Percentiles rank a stretch among this genome's conserved stretches.
These are phyloP conservation scores for Allomyces javanicus DNA, from an alignment of 192 early-diverging fungal genomes.

Conservation along the genomic window DNA sequence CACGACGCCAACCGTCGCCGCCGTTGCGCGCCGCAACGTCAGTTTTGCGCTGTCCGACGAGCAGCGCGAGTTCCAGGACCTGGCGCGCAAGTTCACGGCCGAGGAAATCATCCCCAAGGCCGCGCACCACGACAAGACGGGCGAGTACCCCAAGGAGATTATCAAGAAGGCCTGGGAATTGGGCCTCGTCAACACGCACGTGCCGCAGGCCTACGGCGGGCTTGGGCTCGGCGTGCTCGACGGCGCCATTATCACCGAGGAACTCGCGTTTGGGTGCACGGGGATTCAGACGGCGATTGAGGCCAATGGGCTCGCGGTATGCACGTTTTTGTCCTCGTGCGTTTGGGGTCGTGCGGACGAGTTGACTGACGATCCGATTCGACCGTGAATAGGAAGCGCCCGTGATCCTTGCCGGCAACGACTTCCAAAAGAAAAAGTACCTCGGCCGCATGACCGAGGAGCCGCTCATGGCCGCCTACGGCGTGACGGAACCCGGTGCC, in stretches of 20 bases:
- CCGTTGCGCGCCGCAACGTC: constrained; percentile 7
- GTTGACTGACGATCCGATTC: not conserved
- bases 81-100: constrained; percentile 69
- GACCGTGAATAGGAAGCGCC: constrained; percentile 42
- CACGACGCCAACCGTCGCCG: not conserved
- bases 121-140: constrained; percentile 80
- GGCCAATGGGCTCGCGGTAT: constrained; percentile 67
- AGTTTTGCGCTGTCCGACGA: constrained; percentile 62
- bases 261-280: constrained; percentile 79
- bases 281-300: constrained; percentile 95
- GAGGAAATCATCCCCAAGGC: constrained; percentile 81
- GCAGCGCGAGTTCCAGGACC: constrained; percentile 68
- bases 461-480: constrained; percentile 87
- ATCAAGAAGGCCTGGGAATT: constrained; percentile 83
- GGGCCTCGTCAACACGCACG: constrained; percentile 78
- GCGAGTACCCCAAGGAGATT: constrained; percentile 71
- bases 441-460: constrained; percentile 90
- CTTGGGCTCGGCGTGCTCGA: constrained; percentile 75
- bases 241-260: constrained; percentile 68
- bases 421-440: constrained; percentile 88
- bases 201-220: constrained; percentile 69
- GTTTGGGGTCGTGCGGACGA: not conserved
- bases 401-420: constrained; percentile 67
- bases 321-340: not conserved
- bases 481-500: constrained; percentile 63